phyloP scores from a whole-genome alignment of 2,329 filamentous ascomycete species.

The Eutypa lata region DNA sequence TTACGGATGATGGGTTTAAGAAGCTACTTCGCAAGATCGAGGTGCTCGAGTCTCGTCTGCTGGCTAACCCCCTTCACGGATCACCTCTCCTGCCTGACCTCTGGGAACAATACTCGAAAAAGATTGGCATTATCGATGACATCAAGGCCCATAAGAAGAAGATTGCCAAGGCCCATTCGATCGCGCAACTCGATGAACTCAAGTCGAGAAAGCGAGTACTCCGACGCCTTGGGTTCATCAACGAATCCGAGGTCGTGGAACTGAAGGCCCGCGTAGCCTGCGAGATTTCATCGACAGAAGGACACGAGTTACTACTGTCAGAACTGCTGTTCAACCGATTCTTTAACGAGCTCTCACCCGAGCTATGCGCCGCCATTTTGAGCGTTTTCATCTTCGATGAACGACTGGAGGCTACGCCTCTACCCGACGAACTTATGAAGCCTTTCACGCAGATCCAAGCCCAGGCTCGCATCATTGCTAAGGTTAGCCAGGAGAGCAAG shows the following conservation, averaged over 20 bases:
- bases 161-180: conserved; percentile 78
- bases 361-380: conserved; percentile 80
- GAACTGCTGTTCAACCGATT: conserved; percentile 96
- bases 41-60: conserved; percentile 83
- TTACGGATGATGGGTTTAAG: conserved; percentile 90
- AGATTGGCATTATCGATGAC: conserved; percentile 70
- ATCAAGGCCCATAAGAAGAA: conserved; percentile 88
- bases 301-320: conserved; percentile 88
- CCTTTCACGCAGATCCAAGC: conserved; percentile 82
- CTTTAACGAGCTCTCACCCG: conserved; percentile 92
- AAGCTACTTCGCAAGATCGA: conserved; percentile 94
- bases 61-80: conserved; percentile 88
- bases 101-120: conserved; percentile 82
- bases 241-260: conserved; percentile 91
- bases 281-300: conserved; percentile 87
- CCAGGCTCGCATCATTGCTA: conserved; percentile 84
- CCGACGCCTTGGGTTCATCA: conserved; percentile 90
- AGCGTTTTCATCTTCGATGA: conserved; percentile 98
- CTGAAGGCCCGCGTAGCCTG: conserved; percentile 96
- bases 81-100: conserved; percentile 80
- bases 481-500: conserved; percentile 93
- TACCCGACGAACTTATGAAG: conserved; percentile 83
- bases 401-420: conserved; percentile 73
- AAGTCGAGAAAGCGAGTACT: conserved; percentile 95
- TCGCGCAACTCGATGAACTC: conserved; percentile 91